Evolutionary conservation across 176 grass and related monocot genomes (phyloP), one percentile per base, ranked within the genome.

Genomic region (Eragrostis nindensis): DNA sequence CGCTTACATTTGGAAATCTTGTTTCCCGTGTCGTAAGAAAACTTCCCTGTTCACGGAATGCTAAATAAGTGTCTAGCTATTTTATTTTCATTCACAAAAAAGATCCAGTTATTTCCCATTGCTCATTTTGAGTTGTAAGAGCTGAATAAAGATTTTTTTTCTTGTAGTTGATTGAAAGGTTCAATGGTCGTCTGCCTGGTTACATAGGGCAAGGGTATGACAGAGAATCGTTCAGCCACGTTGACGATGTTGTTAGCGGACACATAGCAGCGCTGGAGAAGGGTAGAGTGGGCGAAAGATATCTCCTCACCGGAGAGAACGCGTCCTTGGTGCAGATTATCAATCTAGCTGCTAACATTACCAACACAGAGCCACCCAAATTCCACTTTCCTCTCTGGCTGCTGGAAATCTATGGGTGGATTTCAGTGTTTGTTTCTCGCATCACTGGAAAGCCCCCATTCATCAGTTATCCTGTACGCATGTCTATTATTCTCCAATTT

Each of bases 121-220:
- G 74, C 27, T 89, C 49, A 1, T 32, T 1, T 61, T 83, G 16
- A 64, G 56, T 64, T 7, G 32, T 44, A 40, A 65, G 18, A 79
- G 5, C 62, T 79, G 30, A 72, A 75, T n/a, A n/a, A 79, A 6
- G 50, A 48, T 45, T 17, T 53, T 14, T 16, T 13, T 73, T 59
- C 62, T 91, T 88, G 73, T 75, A 99, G 92, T 48, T 99, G 79
- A 93, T 99, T 15, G 96, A 99, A 83, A 88, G 92, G 75, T 99
- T 95, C 59, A 99, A 91, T 84, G 64, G 96, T 22, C 91, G 92
- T 48, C 50, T 99, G 65, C 96, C 96, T 62, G 96, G 96, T 49
- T 91, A 99, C 85, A 84, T 99, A 40, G 96, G 92, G 68, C 71
- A 86, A 32, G 96, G 90, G 48, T 85, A 88, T 70, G 90, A 98